A percentile compares a stretch with the other conserved stretches of the same genome.
Evolutionary conservation across 495 filamentous ascomycete species (phyloP).

Genomic region (Penicillium nucicola): DNA sequence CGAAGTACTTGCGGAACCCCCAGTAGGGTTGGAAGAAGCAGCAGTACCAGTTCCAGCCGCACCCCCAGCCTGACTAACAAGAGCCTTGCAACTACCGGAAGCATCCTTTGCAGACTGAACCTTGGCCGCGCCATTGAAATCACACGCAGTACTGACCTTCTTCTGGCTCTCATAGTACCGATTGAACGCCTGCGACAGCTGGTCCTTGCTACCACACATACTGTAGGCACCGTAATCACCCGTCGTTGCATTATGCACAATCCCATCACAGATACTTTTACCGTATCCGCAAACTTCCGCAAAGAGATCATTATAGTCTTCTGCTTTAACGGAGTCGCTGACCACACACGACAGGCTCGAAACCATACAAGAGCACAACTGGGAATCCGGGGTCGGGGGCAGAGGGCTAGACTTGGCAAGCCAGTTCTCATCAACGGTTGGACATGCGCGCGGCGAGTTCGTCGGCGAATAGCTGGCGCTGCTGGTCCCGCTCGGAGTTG

Average conservation of each 20-base stretch:
- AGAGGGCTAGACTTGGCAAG: conserved; percentile 57
- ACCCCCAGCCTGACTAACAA: conserved; percentile 56
- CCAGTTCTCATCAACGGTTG: conserved; percentile 61
- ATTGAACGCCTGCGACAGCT: conserved; percentile 79
- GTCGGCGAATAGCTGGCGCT: conserved; percentile 65
- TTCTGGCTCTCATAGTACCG: conserved; percentile 63
- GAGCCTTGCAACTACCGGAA: conserved; percentile 47
- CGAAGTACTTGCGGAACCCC: no score
- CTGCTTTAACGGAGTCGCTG: conserved; percentile 39
- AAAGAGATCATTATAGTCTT: conserved; percentile 66
- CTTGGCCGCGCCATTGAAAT: conserved; percentile 69
- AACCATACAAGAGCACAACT: conserved; percentile 81
- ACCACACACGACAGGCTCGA: conserved; percentile 66
- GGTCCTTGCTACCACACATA: conserved; percentile 73
- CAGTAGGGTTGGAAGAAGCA: no score
- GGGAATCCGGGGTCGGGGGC: conserved; percentile 75
- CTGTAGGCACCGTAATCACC: conserved; percentile 82
- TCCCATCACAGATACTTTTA: conserved; percentile 60
- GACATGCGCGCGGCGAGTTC: conserved; percentile 71
- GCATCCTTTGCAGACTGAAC: conserved; percentile 41
- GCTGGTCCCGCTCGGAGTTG: conserved; percentile 58
- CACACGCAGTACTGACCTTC: conserved; percentile 57
- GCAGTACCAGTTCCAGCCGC: conserved; percentile 52
- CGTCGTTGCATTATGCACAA: conserved; percentile 62
- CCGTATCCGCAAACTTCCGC: conserved; percentile 64